phyloP scores from a whole-genome alignment of 2,329 filamentous ascomycete species.

The Curvularia sp. region DNA sequence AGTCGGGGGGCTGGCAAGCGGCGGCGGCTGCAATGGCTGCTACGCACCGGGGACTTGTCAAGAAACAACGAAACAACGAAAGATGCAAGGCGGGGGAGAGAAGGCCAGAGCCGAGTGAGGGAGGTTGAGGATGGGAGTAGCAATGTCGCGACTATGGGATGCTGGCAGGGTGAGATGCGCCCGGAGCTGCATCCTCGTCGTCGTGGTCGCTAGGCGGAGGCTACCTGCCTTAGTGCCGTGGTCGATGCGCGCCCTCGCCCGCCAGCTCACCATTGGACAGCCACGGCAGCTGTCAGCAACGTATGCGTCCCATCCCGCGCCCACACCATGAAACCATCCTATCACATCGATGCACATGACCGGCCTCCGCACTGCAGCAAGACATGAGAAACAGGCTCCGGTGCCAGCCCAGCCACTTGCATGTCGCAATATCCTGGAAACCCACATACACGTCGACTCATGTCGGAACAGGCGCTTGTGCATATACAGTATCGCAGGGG shows the following conservation, averaged over 20 bases:
- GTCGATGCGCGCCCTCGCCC: conserved; percentile 17
- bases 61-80: conserved; percentile 15
- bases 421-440: background rate
- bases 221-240: conserved; percentile 19
- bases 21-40: conserved; percentile 1
- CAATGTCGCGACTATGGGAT: conserved; percentile 15
- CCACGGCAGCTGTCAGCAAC: conserved; percentile 34
- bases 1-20: conserved; percentile 35
- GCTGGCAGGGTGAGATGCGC: conserved; percentile 21
- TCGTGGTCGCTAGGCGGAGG: conserved; percentile 26
- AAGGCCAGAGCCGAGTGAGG: conserved; percentile 9
- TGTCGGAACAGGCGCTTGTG: background rate
- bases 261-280: conserved; percentile 22
- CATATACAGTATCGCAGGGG: no score
- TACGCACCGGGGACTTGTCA: background rate
- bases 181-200: conserved; percentile 22
- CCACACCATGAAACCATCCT: conserved; percentile 7
- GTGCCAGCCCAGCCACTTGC: conserved; percentile 2
- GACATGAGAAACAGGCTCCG: background rate
- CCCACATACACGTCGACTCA: conserved; percentile 1
- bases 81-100: conserved; percentile 1
- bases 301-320: conserved; percentile 12
- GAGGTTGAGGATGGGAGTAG: conserved; percentile 13
- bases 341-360: conserved; percentile 25
- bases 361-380: conserved; percentile 15